Conservation (phyloP, 2,329 filamentous ascomycete species). For the Thermothelomyces thermophilus region DNA sequence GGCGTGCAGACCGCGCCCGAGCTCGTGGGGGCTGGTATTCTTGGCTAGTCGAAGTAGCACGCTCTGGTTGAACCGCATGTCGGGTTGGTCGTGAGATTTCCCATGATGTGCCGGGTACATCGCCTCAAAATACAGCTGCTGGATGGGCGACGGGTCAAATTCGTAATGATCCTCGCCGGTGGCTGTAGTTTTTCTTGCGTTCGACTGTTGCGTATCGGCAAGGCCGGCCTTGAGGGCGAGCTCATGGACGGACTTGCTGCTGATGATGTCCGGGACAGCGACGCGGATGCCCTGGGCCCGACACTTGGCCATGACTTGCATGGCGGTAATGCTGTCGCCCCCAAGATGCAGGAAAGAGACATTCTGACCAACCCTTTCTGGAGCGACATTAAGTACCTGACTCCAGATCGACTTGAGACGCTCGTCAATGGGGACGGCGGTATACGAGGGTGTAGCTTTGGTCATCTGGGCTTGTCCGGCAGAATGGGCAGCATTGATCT, state of each 20-base stretch:
- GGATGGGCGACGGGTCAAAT: slow-evolving; percentile 40
- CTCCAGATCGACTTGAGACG: slow-evolving; percentile 31
- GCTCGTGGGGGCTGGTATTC: slow-evolving; percentile 5
- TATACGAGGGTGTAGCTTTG: neutral
- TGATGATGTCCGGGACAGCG: slow-evolving; percentile 30
- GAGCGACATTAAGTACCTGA: slow-evolving; percentile 33
- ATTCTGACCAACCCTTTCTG: slow-evolving; percentile 26
- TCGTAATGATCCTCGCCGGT: slow-evolving; percentile 26
- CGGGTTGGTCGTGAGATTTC: slow-evolving; percentile 10
- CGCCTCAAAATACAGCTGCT: slow-evolving; percentile 37
- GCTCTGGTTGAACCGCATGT: slow-evolving; percentile 38
- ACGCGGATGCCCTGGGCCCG: slow-evolving; percentile 27
- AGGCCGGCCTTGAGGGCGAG: slow-evolving; percentile 20
- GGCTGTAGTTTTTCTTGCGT: neutral
- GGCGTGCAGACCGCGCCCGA: slow-evolving; percentile 22
- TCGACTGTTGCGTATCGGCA: neutral
- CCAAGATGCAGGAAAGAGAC: slow-evolving; percentile 35
- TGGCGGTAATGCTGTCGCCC: slow-evolving; percentile 41
- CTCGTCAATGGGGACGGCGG: slow-evolving; percentile 7
- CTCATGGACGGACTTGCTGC: slow-evolving; percentile 27
- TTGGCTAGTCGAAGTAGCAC: slow-evolving; percentile 31
- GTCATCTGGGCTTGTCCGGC: neutral
- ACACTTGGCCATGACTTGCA: slow-evolving; percentile 33
- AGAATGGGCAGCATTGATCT: slow-evolving; percentile 28
- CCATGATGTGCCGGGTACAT: neutral